Evolutionary conservation across 108 stramenopile genomes (phyloP).

Genomic region (Tribonema minus): DNA sequence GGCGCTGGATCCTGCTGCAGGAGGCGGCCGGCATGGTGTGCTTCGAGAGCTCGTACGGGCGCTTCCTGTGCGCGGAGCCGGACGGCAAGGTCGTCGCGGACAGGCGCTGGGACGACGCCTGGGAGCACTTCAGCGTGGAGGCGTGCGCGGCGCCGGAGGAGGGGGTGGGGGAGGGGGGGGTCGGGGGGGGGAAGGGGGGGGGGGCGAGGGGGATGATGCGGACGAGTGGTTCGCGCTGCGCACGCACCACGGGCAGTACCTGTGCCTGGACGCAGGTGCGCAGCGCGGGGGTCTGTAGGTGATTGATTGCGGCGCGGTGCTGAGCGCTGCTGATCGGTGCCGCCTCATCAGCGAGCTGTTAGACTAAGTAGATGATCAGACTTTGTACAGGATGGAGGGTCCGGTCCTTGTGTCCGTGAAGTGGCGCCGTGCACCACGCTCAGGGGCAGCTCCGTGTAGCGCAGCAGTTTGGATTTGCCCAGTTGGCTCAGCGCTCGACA

Average conservation of each 20-base stretch:
- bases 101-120: conserved; percentile 25
- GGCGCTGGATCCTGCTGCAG: conserved; percentile 12
- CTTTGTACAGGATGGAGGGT: too few relatives aligned
- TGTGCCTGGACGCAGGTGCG: neutral
- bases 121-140: conserved; percentile 36
- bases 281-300: neutral
- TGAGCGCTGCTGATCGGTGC: too few relatives aligned
- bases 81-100: conserved; percentile 36
- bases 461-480: too few relatives aligned
- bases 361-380: neutral
- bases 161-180: neutral
- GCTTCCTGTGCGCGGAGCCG: conserved; percentile 28
- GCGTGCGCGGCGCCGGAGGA: neutral
- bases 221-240: conserved; percentile 19
- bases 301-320: too few relatives aligned
- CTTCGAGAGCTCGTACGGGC: conserved; percentile 34
- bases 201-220: neutral
- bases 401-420: too few relatives aligned
- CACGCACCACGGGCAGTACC: conserved; percentile 32
- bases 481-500: too few relatives aligned
- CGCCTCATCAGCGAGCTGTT: too few relatives aligned
- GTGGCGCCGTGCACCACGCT: too few relatives aligned
- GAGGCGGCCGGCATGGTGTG: conserved; percentile 11
- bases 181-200: neutral
- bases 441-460: too few relatives aligned